These are phyloP conservation scores for Peniophora sp. DNA, from an alignment of 1,284 basidiomycete genomes.

Conservation along the genomic window DNA sequence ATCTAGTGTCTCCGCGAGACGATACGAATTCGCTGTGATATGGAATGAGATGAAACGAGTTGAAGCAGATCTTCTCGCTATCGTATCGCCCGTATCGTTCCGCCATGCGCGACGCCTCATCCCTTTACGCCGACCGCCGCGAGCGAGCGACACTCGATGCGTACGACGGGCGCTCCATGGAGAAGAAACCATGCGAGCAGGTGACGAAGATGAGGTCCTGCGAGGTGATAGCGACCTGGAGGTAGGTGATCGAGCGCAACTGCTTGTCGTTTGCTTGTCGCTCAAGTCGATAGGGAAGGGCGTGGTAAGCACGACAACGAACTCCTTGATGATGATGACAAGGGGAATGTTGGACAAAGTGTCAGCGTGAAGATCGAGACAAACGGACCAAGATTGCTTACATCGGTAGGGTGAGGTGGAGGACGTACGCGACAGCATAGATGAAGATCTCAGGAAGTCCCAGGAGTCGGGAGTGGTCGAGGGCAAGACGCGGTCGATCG, in stretches of 20 bases:
- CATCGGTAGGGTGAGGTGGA: constrained; percentile 90
- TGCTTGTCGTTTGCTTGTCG: constrained; percentile 76
- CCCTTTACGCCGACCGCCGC: too few species aligned
- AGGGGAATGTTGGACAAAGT: constrained; percentile 53
- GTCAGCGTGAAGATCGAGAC: constrained; percentile 13
- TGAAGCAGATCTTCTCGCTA: too few species aligned
- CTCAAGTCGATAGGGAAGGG: constrained; percentile 38
- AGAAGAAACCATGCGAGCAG: constrained; percentile 94
- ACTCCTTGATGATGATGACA: constrained; percentile 81
- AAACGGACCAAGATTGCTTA: constrained; percentile 29
- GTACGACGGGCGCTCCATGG: constrained; percentile 92
- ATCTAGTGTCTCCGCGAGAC: too few species aligned
- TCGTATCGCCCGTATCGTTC: too few species aligned
- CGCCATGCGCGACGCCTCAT: too few species aligned
- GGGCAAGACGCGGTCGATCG: constrained; percentile 93
- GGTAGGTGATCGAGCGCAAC: constrained; percentile 76
- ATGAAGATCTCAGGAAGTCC: constrained; percentile 96
- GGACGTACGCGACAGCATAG: constrained; percentile 90
- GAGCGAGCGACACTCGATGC: too few species aligned
- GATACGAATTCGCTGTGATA: too few species aligned
- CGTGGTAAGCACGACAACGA: constrained; percentile 57
- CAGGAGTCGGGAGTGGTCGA: constrained; percentile 89
- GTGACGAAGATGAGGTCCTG: constrained; percentile 97
- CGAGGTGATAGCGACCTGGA: constrained; percentile 96
- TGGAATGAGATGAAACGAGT: too few species aligned